Percentiles rank a stretch among this genome's conserved stretches.
These are phyloP conservation scores for Gaeumannomyces sp. DNA, from an alignment of 2,329 filamentous ascomycete genomes.

Conservation along the genomic window DNA sequence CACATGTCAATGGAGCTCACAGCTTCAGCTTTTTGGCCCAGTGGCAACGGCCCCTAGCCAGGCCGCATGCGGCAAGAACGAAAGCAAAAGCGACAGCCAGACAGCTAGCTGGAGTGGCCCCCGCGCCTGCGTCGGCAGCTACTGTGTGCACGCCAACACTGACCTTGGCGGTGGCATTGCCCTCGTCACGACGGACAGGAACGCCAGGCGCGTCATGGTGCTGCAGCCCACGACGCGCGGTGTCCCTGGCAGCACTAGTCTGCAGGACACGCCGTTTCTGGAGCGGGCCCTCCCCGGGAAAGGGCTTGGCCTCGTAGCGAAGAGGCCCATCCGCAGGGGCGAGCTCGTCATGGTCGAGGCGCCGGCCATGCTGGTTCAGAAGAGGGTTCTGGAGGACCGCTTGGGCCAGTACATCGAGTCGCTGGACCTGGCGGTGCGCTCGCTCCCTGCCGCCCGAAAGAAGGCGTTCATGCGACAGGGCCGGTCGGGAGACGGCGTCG, in stretches of 20 bases:
- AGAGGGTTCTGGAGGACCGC: constrained; percentile 16
- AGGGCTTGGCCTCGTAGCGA: constrained; percentile 30
- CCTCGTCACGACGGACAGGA: constrained; percentile 15
- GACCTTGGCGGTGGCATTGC: constrained; percentile 16
- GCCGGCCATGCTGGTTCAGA: constrained; percentile 27
- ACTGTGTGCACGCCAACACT: constrained; percentile 18
- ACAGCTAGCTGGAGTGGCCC: constrained; percentile 15
- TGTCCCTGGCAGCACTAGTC: not conserved
- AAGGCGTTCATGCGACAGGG: constrained; percentile 25
- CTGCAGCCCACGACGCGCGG: not conserved
- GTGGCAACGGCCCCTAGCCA: too few relatives aligned
- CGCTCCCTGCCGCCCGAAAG: constrained; percentile 19
- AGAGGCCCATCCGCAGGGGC: constrained; percentile 26
- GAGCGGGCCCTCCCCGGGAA: constrained; percentile 25
- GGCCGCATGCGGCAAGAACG: too few relatives aligned
- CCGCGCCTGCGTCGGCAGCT: constrained; percentile 15
- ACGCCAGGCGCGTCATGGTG: constrained; percentile 11
- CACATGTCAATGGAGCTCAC: too few relatives aligned
- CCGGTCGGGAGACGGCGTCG: constrained; percentile 15
- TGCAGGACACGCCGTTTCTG: constrained; percentile 21
- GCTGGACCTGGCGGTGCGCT: constrained; percentile 21
- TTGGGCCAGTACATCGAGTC: constrained; percentile 21
- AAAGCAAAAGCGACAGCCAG: too few relatives aligned
- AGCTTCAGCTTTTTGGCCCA: too few relatives aligned
- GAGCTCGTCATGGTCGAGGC: constrained; percentile 28